Percentiles rank a stretch among this genome's conserved stretches.
Evolutionary conservation across 1,284 basidiomycete genomes (phyloP).

Genomic region (Microbotryomycetes sp.): DNA sequence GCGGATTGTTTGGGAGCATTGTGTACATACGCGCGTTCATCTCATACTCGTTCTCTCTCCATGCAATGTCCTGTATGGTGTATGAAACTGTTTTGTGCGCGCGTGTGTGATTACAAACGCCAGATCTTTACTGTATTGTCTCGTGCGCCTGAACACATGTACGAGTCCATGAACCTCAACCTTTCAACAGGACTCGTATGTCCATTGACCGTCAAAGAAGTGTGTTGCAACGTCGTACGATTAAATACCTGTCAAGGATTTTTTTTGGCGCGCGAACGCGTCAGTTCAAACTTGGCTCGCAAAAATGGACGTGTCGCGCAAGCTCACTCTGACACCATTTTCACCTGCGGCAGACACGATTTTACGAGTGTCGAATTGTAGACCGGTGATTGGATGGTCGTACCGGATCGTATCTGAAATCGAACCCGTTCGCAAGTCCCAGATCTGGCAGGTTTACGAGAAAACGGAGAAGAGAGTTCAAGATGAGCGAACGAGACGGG

Average conservation of each 20-base stretch:
- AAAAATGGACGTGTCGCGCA: neutral
- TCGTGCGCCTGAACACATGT: slow-evolving; percentile 81
- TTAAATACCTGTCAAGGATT: slow-evolving; percentile 70
- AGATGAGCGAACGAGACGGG: neutral
- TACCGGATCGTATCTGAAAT: slow-evolving; percentile 84
- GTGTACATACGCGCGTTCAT: too few species aligned
- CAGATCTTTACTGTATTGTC: slow-evolving; percentile 89
- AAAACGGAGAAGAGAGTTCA: slow-evolving; percentile 16
- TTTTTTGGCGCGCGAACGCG: slow-evolving; percentile 1
- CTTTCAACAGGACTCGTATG: slow-evolving; percentile 85
- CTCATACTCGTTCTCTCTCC: too few species aligned
- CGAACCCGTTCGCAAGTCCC: slow-evolving; percentile 89
- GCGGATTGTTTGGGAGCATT: too few species aligned
- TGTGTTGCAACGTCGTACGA: slow-evolving; percentile 83
- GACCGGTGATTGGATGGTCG: slow-evolving; percentile 79
- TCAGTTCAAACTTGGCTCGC: neutral
- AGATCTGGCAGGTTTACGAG: slow-evolving; percentile 55
- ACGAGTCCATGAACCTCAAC: slow-evolving; percentile 92
- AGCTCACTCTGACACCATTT: slow-evolving; percentile 75
- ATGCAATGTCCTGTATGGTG: too few species aligned
- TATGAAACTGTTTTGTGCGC: too few species aligned
- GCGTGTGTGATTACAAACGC: slow-evolving; percentile 68
- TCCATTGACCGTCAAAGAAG: slow-evolving; percentile 76
- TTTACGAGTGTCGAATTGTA: slow-evolving; percentile 92
- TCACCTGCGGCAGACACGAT: slow-evolving; percentile 89